Evolutionary conservation across 805 yeast genomes (phyloP).

Genomic region (Wickerhamiella vanderwaltii): DNA sequence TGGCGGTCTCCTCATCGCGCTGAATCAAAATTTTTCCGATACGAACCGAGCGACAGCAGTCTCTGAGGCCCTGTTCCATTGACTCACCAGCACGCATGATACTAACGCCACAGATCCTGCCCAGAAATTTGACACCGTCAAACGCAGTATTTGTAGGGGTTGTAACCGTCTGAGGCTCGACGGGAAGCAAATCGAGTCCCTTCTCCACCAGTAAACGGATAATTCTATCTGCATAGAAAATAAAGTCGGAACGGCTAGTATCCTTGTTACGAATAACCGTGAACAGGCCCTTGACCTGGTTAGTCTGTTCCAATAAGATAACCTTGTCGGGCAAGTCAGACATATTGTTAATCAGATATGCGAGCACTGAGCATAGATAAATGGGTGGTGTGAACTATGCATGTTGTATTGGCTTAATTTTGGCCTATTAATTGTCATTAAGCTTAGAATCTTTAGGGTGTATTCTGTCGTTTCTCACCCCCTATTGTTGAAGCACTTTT

Average conservation of each 20-base stretch:
- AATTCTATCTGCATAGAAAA: conserved; percentile 89
- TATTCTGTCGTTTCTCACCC: no score
- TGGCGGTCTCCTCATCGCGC: conserved; percentile 95
- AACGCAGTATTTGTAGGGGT: conserved; percentile 68
- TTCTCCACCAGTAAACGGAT: conserved; percentile 89
- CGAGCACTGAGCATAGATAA: not conserved
- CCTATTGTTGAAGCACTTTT: no score
- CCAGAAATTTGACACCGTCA: conserved; percentile 70
- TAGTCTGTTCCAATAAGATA: conserved; percentile 67
- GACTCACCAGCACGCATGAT: conserved; percentile 98
- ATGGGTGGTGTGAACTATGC: not conserved
- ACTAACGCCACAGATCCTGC: conserved; percentile 95
- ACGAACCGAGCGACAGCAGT: conserved; percentile 91
- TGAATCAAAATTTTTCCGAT: conserved; percentile 95
- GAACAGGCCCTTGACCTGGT: conserved; percentile 77
- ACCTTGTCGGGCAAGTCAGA: conserved; percentile 29
- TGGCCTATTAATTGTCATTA: no score
- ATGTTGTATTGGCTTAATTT: no score
- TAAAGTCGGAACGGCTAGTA: conserved; percentile 83
- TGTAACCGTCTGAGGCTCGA: conserved; percentile 48
- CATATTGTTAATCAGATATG: not conserved
- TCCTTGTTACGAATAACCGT: conserved; percentile 75
- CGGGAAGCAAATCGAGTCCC: conserved; percentile 89
- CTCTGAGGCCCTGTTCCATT: conserved; percentile 97
- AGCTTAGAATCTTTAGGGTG: no score